These are phyloP conservation scores for Sparassis latifolia DNA, from an alignment of 1,284 basidiomycete genomes.

Conservation along the genomic window DNA sequence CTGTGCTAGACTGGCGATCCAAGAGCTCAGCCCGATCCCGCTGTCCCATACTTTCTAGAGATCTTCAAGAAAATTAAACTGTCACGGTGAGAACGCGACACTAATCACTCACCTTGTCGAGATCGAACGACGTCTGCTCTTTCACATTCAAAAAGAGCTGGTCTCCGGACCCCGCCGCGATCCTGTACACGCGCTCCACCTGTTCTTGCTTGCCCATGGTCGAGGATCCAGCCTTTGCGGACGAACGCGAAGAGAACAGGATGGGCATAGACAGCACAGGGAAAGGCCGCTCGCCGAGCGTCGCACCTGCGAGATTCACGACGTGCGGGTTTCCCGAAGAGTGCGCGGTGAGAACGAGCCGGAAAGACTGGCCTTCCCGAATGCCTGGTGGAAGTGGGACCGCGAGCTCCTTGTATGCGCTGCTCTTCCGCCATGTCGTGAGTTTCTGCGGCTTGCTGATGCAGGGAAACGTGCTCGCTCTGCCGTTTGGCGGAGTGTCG, in stretches of 20 bases:
- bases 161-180: slow-evolving; percentile 21
- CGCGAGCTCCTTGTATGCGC: slow-evolving; percentile 66
- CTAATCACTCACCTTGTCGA: slow-evolving; percentile 67
- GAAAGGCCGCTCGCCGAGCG: slow-evolving; percentile 38
- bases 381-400: slow-evolving; percentile 54
- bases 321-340: slow-evolving; percentile 21
- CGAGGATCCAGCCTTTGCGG: slow-evolving; percentile 8
- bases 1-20: slow-evolving; percentile 43
- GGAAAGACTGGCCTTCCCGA: slow-evolving; percentile 52
- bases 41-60: slow-evolving; percentile 90
- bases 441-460: slow-evolving; percentile 49
- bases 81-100: not conserved
- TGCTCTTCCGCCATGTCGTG: slow-evolving; percentile 59
- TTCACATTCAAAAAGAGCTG: slow-evolving; percentile 41
- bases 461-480: slow-evolving; percentile 9
- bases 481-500: not conserved
- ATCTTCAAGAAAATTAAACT: slow-evolving; percentile 13
- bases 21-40: slow-evolving; percentile 73
- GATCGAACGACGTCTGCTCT: slow-evolving; percentile 82
- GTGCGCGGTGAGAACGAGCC: slow-evolving; percentile 48
- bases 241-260: slow-evolving; percentile 30
- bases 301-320: slow-evolving; percentile 21
- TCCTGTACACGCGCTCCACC: slow-evolving; percentile 54
- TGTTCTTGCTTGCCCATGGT: slow-evolving; percentile 56
- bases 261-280: slow-evolving; percentile 65